Conservation (phyloP, 2,329 filamentous ascomycete genomes). For the Tolypocladium cylindrosporum region DNA sequence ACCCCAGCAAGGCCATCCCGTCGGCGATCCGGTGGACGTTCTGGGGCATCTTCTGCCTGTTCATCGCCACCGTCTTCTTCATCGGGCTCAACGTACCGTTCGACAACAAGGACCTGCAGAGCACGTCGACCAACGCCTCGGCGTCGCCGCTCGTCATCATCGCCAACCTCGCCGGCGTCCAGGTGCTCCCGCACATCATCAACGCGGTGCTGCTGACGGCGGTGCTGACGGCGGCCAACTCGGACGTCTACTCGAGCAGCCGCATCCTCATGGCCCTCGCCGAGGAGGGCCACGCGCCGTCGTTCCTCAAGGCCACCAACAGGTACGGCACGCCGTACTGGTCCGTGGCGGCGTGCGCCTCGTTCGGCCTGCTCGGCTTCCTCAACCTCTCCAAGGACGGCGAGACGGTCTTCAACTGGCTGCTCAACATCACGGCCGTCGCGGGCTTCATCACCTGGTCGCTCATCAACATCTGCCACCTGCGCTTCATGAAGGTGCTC, state of each 20-base stretch:
- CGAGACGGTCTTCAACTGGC: constrained; percentile 58
- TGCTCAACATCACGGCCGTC: constrained; percentile 60
- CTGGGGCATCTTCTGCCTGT: constrained; percentile 63
- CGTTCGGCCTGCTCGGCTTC: constrained; percentile 55
- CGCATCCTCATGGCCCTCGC: constrained; percentile 59
- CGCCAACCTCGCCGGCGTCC: constrained; percentile 51
- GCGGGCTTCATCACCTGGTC: constrained; percentile 64
- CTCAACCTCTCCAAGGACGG: constrained; percentile 53
- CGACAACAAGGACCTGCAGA: constrained; percentile 42
- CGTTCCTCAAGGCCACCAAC: constrained; percentile 49
- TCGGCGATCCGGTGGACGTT: constrained; percentile 65
- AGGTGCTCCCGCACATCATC: constrained; percentile 57
- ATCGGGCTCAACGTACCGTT: constrained; percentile 62
- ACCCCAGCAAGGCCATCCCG: constrained; percentile 64
- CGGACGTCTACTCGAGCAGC: constrained; percentile 64
- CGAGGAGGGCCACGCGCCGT: constrained; percentile 52
- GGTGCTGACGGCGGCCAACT: constrained; percentile 69
- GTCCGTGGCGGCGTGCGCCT: constrained; percentile 42
- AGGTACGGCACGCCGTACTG: constrained; percentile 51
- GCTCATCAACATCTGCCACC: constrained; percentile 53
- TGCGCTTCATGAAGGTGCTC: constrained; percentile 55
- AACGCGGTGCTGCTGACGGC: constrained; percentile 71
- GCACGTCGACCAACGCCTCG: constrained; percentile 43
- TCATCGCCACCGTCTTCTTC: constrained; percentile 56
- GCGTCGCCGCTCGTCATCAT: constrained; percentile 57